Evolutionary conservation across 2,329 filamentous ascomycete genomes (phyloP).

Genomic region (Pseudogymnoascus sp.): DNA sequence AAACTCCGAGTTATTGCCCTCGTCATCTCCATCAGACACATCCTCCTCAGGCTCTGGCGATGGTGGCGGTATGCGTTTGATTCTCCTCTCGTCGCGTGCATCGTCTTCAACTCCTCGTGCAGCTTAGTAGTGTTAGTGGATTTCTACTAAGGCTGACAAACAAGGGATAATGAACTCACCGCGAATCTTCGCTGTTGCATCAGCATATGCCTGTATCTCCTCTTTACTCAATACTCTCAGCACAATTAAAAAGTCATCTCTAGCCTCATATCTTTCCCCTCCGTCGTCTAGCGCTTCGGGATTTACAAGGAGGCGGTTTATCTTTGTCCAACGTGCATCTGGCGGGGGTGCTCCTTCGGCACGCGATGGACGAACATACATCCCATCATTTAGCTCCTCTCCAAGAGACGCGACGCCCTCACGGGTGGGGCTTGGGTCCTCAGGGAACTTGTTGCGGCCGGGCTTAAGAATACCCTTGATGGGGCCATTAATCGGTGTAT

Average conservation of each 20-base stretch:
- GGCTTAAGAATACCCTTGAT: conserved; percentile 81
- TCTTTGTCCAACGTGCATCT: conserved; percentile 88
- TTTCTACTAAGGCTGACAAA: neutral
- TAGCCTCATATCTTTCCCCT: conserved; percentile 83
- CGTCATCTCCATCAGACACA: neutral
- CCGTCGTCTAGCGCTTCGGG: conserved; percentile 78
- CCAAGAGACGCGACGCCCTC: conserved; percentile 93
- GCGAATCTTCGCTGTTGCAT: conserved; percentile 74
- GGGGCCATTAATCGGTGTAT: conserved; percentile 29
- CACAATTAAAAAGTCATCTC: conserved; percentile 88
- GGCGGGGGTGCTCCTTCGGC: conserved; percentile 39
- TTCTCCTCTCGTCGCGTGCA: neutral
- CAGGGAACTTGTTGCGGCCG: conserved; percentile 77
- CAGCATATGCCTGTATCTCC: conserved; percentile 82
- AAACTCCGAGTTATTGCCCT: neutral
- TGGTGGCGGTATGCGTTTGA: neutral
- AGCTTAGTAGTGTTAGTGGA: neutral
- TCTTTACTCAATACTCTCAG: conserved; percentile 79
- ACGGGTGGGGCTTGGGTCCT: conserved; percentile 73
- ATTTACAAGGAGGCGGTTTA: conserved; percentile 81
- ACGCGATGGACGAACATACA: conserved; percentile 30
- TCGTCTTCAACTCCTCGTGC: neutral
- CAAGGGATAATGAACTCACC: conserved; percentile 46
- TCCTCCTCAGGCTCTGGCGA: neutral
- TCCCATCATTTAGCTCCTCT: conserved; percentile 71